phyloP scores from a whole-genome alignment of 495 filamentous ascomycete genomes.

The Cercophora sp. region DNA sequence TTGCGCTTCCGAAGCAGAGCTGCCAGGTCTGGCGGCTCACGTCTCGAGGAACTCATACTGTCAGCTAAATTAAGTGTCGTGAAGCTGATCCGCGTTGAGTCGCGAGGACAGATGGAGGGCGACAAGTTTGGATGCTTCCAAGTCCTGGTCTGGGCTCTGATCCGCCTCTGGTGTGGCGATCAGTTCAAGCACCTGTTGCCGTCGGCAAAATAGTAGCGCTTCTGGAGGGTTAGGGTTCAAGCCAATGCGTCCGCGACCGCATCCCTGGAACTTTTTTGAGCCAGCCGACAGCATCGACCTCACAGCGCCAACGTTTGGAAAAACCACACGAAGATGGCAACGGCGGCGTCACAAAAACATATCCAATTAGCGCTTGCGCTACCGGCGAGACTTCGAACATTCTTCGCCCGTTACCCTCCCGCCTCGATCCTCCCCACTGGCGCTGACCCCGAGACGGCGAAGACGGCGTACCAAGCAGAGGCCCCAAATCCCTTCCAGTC shows the following conservation, averaged over 20 bases:
- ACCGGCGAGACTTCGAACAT: constrained; percentile 71
- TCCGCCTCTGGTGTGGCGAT: too few species aligned
- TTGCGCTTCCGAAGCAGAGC: constrained; percentile 46
- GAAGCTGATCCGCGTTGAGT: too few species aligned
- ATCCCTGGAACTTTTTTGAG: constrained; percentile 9
- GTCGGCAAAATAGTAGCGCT: too few species aligned
- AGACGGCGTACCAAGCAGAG: constrained; percentile 42
- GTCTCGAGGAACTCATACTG: constrained; percentile 16
- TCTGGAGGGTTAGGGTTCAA: constrained; percentile 2
- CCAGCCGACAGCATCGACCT: background rate
- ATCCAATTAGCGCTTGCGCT: constrained; percentile 62
- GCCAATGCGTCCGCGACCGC: background rate
- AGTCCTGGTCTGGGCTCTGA: too few species aligned
- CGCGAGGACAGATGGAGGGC: too few species aligned
- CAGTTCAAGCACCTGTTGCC: too few species aligned
- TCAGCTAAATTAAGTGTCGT: too few species aligned
- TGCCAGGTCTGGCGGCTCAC: constrained; percentile 43
- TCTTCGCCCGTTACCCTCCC: constrained; percentile 88
- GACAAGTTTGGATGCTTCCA: background rate
- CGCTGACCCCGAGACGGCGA: constrained; percentile 37
- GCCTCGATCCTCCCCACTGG: constrained; percentile 44
- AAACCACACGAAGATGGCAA: constrained; percentile 22
- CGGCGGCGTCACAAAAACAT: constrained; percentile 37
- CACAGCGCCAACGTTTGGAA: too few species aligned
- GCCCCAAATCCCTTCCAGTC: constrained; percentile 72